A percentile compares a stretch with the other conserved stretches of the same genome.
These are phyloP conservation scores for Albifimbria verrucaria DNA, from an alignment of 2,329 filamentous ascomycete genomes.

Conservation along the genomic window DNA sequence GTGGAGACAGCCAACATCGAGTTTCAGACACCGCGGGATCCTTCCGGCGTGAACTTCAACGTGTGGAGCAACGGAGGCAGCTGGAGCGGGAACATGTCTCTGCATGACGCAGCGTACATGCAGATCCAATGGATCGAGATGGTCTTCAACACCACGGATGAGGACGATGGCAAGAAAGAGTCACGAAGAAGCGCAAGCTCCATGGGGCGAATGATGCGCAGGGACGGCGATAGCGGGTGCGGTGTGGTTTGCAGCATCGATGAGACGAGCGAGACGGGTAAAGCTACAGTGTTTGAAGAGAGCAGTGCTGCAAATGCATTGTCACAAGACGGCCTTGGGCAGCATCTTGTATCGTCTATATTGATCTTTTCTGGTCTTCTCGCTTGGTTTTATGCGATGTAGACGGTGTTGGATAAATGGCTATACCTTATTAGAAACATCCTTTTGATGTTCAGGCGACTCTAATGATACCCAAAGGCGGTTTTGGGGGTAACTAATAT, in stretches of 20 bases:
- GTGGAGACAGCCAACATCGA: slow-evolving; percentile 47
- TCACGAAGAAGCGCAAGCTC: background rate
- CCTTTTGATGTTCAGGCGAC: too few species aligned
- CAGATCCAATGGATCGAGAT: slow-evolving; percentile 63
- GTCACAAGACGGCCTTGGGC: too few species aligned
- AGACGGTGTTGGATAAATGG: too few species aligned
- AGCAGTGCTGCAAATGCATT: slow-evolving; percentile 15
- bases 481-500: too few species aligned
- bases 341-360: too few species aligned
- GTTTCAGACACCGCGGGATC: slow-evolving; percentile 52
- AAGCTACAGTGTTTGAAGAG: slow-evolving; percentile 19
- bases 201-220: slow-evolving; percentile 6
- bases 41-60: slow-evolving; percentile 53
- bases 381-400: too few species aligned
- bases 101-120: slow-evolving; percentile 46
- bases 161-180: slow-evolving; percentile 3
- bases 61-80: slow-evolving; percentile 59
- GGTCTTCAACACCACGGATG: slow-evolving; percentile 45
- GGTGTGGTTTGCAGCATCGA: slow-evolving; percentile 30
- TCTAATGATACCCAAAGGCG: too few species aligned
- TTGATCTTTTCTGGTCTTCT: too few species aligned
- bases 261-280: slow-evolving; percentile 23
- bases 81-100: slow-evolving; percentile 58
- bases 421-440: too few species aligned
- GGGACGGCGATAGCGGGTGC: slow-evolving; percentile 16